phyloP scores from a whole-genome alignment of 805 yeast genomes.

The Wilhelminamyces savonicus region DNA sequence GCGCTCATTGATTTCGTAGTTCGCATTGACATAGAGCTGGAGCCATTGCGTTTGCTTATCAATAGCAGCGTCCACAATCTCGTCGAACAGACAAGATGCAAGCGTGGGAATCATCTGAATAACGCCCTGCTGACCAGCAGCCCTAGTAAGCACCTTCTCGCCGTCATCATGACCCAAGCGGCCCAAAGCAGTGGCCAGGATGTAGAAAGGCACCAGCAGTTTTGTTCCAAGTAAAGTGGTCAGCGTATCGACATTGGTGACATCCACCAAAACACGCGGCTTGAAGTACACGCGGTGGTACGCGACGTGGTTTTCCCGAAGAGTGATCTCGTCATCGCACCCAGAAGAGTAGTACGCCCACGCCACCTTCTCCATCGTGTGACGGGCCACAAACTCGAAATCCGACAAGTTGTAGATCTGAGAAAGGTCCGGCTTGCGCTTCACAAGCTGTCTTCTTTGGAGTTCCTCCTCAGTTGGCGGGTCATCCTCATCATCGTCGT shows the following conservation, averaged over 20 bases:
- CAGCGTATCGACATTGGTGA: conserved; percentile 59
- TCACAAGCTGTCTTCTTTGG: conserved; percentile 16
- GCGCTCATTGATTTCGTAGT: conserved; percentile 47
- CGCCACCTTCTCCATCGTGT: conserved; percentile 67
- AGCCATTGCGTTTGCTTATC: conserved; percentile 79
- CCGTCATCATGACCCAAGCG: conserved; percentile 92
- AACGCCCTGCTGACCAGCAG: conserved; percentile 62
- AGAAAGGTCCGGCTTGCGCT: conserved; percentile 59
- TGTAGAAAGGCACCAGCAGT: conserved; percentile 74
- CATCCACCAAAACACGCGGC: conserved; percentile 80
- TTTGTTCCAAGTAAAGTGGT: conserved; percentile 72
- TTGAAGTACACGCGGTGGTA: conserved; percentile 84
- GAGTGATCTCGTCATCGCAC: conserved; percentile 85
- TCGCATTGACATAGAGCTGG: conserved; percentile 79
- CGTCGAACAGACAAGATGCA: conserved; percentile 85
- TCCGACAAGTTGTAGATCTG: conserved; percentile 75
- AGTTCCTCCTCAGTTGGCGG: conserved; percentile 21
- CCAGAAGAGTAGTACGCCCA: conserved; percentile 94
- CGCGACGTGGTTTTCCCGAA: conserved; percentile 87
- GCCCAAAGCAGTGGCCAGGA: conserved; percentile 89
- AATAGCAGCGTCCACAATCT: conserved; percentile 64
- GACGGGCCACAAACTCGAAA: conserved; percentile 80
- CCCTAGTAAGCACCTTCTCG: conserved; percentile 77
- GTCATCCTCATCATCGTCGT: conserved; percentile 35
- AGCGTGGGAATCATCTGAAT: conserved; percentile 92